Percentiles rank a stretch among this genome's conserved stretches.
These are phyloP conservation scores for Rhynchosporium secalis DNA, from an alignment of 2,329 filamentous ascomycete species.

Conservation along the genomic window DNA sequence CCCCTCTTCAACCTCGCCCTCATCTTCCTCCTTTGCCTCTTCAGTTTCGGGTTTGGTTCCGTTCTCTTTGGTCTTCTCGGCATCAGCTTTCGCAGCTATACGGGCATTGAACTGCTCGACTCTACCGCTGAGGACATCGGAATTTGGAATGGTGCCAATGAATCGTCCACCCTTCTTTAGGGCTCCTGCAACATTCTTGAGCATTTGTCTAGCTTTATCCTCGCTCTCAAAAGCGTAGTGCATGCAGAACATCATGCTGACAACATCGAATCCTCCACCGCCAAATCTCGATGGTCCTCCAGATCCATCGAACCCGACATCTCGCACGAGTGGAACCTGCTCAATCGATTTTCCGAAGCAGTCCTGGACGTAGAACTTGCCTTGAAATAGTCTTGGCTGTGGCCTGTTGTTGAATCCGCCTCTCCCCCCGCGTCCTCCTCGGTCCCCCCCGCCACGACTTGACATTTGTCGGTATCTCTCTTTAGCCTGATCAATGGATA, in stretches of 20 bases:
- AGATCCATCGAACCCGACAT: conserved; percentile 78
- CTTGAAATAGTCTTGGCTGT: conserved; percentile 69
- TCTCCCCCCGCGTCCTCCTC: conserved; percentile 53
- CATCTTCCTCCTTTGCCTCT: conserved; percentile 27
- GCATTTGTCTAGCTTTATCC: conserved; percentile 85
- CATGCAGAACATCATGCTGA: conserved; percentile 99
- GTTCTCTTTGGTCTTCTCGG: conserved; percentile 37
- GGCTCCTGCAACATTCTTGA: conserved; percentile 85
- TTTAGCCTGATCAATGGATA: conserved; percentile 86
- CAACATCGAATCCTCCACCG: conserved; percentile 87
- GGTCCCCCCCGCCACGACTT: conserved; percentile 54
- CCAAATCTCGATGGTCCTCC: conserved; percentile 67
- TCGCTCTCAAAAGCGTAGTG: conserved; percentile 98
- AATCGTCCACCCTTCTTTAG: conserved; percentile 94
- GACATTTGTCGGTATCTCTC: conserved; percentile 79
- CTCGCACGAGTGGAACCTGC: conserved; percentile 75
- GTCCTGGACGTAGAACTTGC: conserved; percentile 86
- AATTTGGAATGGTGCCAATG: conserved; percentile 95
- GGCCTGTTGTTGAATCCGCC: conserved; percentile 50
- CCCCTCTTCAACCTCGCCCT: conserved; percentile 57
- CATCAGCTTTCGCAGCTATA: conserved; percentile 43
- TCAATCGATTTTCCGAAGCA: conserved; percentile 85
- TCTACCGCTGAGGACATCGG: conserved; percentile 78
- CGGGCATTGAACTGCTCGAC: conserved; percentile 75
- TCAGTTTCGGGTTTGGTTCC: conserved; percentile 42